Conservation (phyloP, 768 basidiomycete genomes). For the Trametes gibbosa region DNA sequence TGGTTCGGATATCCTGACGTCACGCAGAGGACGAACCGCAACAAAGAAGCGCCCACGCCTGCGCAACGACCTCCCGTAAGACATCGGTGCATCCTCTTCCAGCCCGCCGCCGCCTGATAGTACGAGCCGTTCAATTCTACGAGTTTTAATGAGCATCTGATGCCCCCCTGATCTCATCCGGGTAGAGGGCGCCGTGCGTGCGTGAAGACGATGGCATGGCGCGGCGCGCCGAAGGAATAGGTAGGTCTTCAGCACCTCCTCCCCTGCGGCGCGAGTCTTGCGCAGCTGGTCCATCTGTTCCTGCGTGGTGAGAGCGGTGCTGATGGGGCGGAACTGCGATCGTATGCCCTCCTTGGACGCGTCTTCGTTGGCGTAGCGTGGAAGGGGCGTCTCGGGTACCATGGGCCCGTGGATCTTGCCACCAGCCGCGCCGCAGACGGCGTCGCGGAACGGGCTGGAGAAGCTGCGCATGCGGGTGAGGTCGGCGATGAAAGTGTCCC, state of each 20-base stretch:
- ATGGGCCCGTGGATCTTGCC: background rate
- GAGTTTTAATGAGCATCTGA: too few relatives aligned
- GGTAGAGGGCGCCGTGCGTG: slow-evolving; percentile 20
- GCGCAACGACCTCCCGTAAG: too few relatives aligned
- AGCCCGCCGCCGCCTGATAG: too few relatives aligned
- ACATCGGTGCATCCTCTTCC: too few relatives aligned
- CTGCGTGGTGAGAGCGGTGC: background rate
- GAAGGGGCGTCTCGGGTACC: background rate
- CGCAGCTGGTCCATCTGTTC: background rate
- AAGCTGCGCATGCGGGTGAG: slow-evolving; percentile 1
- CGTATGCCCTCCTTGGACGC: background rate
- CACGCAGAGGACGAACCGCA: too few relatives aligned
- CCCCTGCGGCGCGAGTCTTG: background rate
- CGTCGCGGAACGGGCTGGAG: slow-evolving; percentile 1
- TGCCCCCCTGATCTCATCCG: slow-evolving; percentile 13
- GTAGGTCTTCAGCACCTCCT: background rate
- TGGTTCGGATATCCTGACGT: too few relatives aligned
- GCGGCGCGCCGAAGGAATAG: background rate
- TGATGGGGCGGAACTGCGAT: background rate
- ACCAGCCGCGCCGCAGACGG: slow-evolving; percentile 2
- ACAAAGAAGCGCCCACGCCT: too few relatives aligned
- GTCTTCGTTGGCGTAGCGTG: background rate
- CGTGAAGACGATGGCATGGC: slow-evolving; percentile 16
- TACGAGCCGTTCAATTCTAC: too few relatives aligned
- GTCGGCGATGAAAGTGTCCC: background rate